Base-by-base conservation (phyloP, 1,284 basidiomycete genomes). In the Mycena sp. region DNA sequence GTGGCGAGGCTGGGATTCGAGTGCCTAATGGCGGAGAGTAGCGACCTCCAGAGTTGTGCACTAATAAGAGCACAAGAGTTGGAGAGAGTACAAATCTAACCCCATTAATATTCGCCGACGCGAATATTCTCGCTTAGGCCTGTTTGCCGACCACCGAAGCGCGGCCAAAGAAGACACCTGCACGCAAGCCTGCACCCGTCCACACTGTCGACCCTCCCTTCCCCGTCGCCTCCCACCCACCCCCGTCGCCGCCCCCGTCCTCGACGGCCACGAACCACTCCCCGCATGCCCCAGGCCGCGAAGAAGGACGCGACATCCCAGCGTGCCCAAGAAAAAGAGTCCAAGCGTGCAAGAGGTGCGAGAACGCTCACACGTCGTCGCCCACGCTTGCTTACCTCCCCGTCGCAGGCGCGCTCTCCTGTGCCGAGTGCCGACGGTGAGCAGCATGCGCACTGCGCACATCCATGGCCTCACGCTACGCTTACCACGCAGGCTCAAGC, bases 361-460 rank as follows among this genome's bases (percentile, higher is more conserved):
- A 28, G 10, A 48, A 16, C 52, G n/a, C 29, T 45, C 35, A 32
- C 19, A 44, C 38, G 12, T 28, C n/a, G 21, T 32, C 46, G n/a
- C n/a, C n/a, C n/a, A 49, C 53, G 23, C 32, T 11, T 58, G 28
- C 48, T 44, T 21, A 28, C 9, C 41, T 55, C n/a, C 41, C 43
- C 7, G 14, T 14, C n/a, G 46, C 58, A 82, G 81, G 88, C 35
- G 86, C 87, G 26, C 83, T 90, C 67, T 89, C 88, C 6, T 90
- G 89, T 72, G 89, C 89, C 14, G 90, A 91, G 73, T 91, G 89
- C 73, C 77, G 89, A 72, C 79, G 89, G 88, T 89, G 64, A 49
- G 83, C 73, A 38, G 17, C 55, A 40, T n/a, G n/a, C 53, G 25
- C 26, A 19, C 35, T 16, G n/a, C 53, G 25, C 26, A 21, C 37